A percentile compares a stretch with the other conserved stretches of the same genome.
Conservation (phyloP, 148 eudicot species). For the Cornus florida region DNA sequence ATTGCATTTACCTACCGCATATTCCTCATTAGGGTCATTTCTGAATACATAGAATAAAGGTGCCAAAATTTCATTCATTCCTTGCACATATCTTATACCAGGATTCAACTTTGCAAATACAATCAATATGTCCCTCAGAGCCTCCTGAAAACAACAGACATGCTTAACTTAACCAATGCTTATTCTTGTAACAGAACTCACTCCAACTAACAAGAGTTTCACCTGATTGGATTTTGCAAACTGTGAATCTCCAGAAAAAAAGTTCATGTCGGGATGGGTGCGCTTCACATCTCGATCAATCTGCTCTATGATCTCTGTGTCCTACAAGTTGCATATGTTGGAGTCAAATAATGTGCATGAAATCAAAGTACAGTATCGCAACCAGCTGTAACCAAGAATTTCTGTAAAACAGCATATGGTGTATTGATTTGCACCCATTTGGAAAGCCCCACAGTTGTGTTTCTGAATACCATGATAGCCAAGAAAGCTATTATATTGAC, state of each 20-base stretch:
- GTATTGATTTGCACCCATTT: neutral
- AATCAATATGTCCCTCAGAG: conserved; percentile 74
- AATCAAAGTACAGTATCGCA: neutral
- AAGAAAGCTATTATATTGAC: neutral
- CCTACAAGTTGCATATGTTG: conserved; percentile 41
- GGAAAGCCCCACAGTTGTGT: neutral
- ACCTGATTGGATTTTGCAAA: conserved; percentile 84
- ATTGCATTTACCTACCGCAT: conserved; percentile 54
- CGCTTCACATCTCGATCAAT: conserved; percentile 97
- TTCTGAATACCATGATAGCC: neutral
- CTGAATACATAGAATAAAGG: conserved; percentile 85
- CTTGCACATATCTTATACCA: conserved; percentile 98
- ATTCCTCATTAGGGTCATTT: conserved; percentile 84
- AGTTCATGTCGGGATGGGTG: conserved; percentile 91
- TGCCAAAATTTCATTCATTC: conserved; percentile 98
- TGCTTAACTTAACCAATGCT: conserved; percentile 13
- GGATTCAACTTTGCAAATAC: conserved; percentile 97
- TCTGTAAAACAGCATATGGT: neutral
- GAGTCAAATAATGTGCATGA: neutral
- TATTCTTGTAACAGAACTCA: conserved; percentile 4
- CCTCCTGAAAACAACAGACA: conserved; percentile 55
- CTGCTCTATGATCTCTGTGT: conserved; percentile 92
- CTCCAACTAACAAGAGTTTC: neutral
- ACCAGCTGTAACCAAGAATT: neutral
- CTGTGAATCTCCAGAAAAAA: conserved; percentile 79